These are phyloP conservation scores for Viola pubescens DNA, from an alignment of 441 rosid genomes.

Conservation along the genomic window DNA sequence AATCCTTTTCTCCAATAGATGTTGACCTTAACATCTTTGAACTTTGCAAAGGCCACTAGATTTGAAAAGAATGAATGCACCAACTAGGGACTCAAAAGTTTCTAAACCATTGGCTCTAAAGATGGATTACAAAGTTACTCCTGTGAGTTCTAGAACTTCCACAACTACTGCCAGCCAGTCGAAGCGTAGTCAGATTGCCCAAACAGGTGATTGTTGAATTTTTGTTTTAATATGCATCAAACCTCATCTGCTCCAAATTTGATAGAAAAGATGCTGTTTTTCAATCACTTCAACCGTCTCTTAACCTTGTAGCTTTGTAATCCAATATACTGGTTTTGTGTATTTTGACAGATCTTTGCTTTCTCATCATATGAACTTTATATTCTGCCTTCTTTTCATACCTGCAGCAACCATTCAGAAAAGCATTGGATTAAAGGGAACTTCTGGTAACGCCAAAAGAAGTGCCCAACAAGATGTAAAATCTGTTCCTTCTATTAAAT, in stretches of 20 bases:
- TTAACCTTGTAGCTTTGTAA: background rate
- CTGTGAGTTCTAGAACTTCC: conserved; percentile 30
- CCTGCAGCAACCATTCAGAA: conserved; percentile 36
- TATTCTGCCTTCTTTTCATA: conserved; percentile 11
- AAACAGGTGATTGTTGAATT: conserved; percentile 37
- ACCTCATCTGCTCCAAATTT: background rate
- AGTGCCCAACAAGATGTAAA: conserved; percentile 31
- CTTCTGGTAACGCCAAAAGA: conserved; percentile 24
- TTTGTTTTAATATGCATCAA: background rate
- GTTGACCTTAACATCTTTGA: conserved; percentile 57
- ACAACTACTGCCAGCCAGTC: conserved; percentile 24
- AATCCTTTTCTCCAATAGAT: conserved; percentile 12
- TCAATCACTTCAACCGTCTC: background rate
- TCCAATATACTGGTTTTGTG: conserved; percentile 3
- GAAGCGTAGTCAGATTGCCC: conserved; percentile 34
- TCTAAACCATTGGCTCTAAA: conserved; percentile 38
- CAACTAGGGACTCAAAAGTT: conserved; percentile 37
- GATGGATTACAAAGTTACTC: conserved; percentile 25
- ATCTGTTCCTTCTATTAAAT: conserved; percentile 33
- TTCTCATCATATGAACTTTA: conserved; percentile 10
- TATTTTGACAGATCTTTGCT: background rate
- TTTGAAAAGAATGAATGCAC: conserved; percentile 29
- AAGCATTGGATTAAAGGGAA: conserved; percentile 32
- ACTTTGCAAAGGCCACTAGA: conserved; percentile 60
- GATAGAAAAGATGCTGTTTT: background rate